Evolutionary conservation across 495 filamentous ascomycete species (phyloP), one percentile per base, ranked within the genome.

Genomic region (Evansstolkia leycettana): DNA sequence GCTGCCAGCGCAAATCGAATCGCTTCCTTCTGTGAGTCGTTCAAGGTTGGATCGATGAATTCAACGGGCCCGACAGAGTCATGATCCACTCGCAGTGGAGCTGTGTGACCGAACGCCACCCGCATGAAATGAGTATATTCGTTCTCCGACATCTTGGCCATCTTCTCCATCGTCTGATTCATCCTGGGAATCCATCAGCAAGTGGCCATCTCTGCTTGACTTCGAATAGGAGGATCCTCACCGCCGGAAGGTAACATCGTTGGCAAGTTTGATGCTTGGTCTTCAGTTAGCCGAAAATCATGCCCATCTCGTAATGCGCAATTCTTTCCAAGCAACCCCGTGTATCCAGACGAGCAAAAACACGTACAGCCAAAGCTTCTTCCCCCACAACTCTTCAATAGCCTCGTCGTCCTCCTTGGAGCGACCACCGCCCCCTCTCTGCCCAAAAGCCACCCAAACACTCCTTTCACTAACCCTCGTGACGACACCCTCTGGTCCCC

Each of bases 211-310:
- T 10, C 30, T 7, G 18, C 11, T 18, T 16, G 20, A 17, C 32
- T 29, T 26, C 33, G 31, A 6, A n/a, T n/a, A n/a, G n/a, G n/a
- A 25, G 28, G 7, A 15, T 31, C 26, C 55, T 42, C 63, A 84
- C 80, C 86, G 68, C 59, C 81, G 73, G 58, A 81, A 87, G 25
- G 87, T 94, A 43, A 94, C 79, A 61, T 96, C 92, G 58, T 96
- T 94, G 11, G 90, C 86, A 48, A 96, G 61, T 64, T 96, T 96
- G 14, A 98, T 78, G 28, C 75, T 79, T 34, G 0, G 7, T 8
- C 29, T 31, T 16, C 7, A 7, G 14, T 31, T 17, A 31, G 29
- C 19, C 76, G 9, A 46, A 36, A 36, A 43, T 33, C 24, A 28
- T 31, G 17, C 11, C 2, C 18, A 8, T 27, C 19, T 37, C 25